Evolutionary conservation across 345 rosid genomes (phyloP), one percentile per base, ranked within the genome.

Genomic region (Ricinus communis): DNA sequence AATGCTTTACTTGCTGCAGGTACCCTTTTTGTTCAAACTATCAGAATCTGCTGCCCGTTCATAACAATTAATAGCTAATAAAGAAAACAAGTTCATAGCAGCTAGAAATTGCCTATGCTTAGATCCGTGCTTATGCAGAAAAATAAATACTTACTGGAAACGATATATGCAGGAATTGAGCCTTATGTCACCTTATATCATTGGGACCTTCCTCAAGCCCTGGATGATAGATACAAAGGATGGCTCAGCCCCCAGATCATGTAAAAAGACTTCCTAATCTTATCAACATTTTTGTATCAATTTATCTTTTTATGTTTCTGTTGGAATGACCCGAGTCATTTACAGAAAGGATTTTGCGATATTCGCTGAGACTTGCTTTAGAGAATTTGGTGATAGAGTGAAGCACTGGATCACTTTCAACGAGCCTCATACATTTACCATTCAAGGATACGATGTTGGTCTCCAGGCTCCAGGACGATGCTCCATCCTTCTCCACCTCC

Each of bases 191-290:
- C 97, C 0, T 57, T 95, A 54, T 95, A 87, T 81, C 99, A 95
- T 41, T 95, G 99, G 99, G 99, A 95, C 80, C 97, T 95, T 79
- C 99, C 99, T 67, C 99, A 86, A 43, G 91, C 97, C 55, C 84
- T 95, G 69, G 79, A 85, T 24, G 93, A 95, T 59, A 77, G 70
- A 66, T 95, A 95, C 81, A 85, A 78, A 2, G 99, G 97, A 71
- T 95, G 97, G 99, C 87, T 95, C 16, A 78, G 78, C 52, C 86
- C 82, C 10, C 85, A 76, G 64, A 91, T 95, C 73, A 85, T 90
- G 99, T 95, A 83, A 79, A 33, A n/a, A 65, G 30, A 36, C 1
- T 57, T 62, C 24, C 1, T 54, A n/a, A 18, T 47, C 16, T 16
- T 3, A 43, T 41, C 13, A 62, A 33, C 8, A 5, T 10, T 6